Percentiles rank a stretch among this genome's conserved stretches.
phyloP scores from a whole-genome alignment of 495 filamentous ascomycete species.

The Daldinia grandis region DNA sequence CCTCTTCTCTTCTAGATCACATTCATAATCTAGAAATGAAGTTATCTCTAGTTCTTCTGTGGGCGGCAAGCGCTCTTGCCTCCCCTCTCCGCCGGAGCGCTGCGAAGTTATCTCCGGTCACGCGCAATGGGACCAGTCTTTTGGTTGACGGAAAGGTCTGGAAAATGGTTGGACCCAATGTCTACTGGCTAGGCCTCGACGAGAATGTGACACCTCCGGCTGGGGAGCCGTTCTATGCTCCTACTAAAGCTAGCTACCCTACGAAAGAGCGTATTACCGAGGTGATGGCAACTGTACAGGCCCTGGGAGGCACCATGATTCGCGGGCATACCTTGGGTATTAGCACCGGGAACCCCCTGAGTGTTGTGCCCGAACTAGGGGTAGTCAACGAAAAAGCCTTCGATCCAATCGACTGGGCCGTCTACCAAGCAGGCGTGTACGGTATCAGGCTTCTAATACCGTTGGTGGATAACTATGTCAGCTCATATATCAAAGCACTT shows the following conservation, averaged over 20 bases:
- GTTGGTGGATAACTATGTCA: conserved; percentile 57
- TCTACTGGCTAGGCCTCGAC: conserved; percentile 67
- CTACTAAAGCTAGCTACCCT: conserved; percentile 61
- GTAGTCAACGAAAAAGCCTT: conserved; percentile 60
- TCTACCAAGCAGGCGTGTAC: conserved; percentile 60
- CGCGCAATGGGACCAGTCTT: conserved; percentile 53
- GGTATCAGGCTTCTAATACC: conserved; percentile 60
- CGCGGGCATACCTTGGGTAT: conserved; percentile 63
- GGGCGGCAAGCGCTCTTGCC: conserved; percentile 6
- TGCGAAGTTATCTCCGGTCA: conserved; percentile 44
- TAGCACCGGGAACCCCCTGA: conserved; percentile 62
- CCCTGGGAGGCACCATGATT: conserved; percentile 62
- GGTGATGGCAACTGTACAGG: conserved; percentile 59
- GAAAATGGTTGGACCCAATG: conserved; percentile 62
- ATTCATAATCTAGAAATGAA: conserved; percentile 6
- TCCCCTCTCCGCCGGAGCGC: conserved; percentile 19
- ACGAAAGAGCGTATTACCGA: conserved; percentile 62
- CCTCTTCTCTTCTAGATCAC: background rate
- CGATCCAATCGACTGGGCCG: conserved; percentile 62
- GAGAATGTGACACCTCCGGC: conserved; percentile 63
- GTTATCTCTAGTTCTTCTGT: conserved; percentile 23
- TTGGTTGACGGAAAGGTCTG: conserved; percentile 54
- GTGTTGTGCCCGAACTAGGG: conserved; percentile 55
- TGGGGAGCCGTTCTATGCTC: conserved; percentile 59
- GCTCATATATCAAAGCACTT: conserved; percentile 16